A percentile compares a stretch with the other conserved stretches of the same genome.
phyloP scores from a whole-genome alignment of 2,329 filamentous ascomycete species.

The Xylariaceae sp. region DNA sequence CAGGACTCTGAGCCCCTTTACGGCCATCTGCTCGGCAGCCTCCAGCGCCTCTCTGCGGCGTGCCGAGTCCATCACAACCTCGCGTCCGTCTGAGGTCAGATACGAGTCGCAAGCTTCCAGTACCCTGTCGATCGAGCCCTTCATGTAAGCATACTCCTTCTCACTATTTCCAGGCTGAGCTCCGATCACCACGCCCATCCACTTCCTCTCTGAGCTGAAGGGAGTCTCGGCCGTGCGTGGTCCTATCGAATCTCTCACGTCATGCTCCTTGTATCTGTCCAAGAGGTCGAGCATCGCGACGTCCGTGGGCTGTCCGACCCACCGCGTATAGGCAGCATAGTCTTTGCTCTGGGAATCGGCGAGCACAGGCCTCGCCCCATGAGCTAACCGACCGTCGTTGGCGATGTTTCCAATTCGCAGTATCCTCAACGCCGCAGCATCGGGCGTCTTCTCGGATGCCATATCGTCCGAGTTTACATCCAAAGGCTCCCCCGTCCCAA shows the following conservation, averaged over 20 bases:
- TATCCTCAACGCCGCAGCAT: slow-evolving; percentile 70
- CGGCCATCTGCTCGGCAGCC: slow-evolving; percentile 80
- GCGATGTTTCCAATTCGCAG: slow-evolving; percentile 92
- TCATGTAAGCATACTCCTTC: slow-evolving; percentile 85
- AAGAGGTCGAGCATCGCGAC: slow-evolving; percentile 93
- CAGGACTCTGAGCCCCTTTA: slow-evolving; percentile 81
- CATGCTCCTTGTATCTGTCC: slow-evolving; percentile 84
- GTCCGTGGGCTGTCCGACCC: slow-evolving; percentile 95
- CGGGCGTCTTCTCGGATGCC: slow-evolving; percentile 49
- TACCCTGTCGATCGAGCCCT: slow-evolving; percentile 85
- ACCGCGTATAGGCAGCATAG: slow-evolving; percentile 65
- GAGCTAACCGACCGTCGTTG: slow-evolving; percentile 81
- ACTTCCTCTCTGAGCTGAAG: slow-evolving; percentile 95
- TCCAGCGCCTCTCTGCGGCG: slow-evolving; percentile 66
- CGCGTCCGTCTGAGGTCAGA: slow-evolving; percentile 74
- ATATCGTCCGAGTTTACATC: slow-evolving; percentile 50
- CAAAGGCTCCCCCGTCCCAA: slow-evolving; percentile 53
- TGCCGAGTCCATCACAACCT: slow-evolving; percentile 74
- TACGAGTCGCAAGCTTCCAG: slow-evolving; percentile 86
- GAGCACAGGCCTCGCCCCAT: slow-evolving; percentile 71
- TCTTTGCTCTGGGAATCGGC: slow-evolving; percentile 71
- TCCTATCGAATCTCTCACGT: slow-evolving; percentile 81
- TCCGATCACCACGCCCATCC: slow-evolving; percentile 93
- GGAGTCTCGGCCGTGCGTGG: slow-evolving; percentile 76
- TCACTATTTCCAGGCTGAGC: slow-evolving; percentile 49